A percentile compares a stretch with the other conserved stretches of the same genome.
phyloP scores from a whole-genome alignment of 1,284 basidiomycete genomes.

The Ceratobasidium sp. region DNA sequence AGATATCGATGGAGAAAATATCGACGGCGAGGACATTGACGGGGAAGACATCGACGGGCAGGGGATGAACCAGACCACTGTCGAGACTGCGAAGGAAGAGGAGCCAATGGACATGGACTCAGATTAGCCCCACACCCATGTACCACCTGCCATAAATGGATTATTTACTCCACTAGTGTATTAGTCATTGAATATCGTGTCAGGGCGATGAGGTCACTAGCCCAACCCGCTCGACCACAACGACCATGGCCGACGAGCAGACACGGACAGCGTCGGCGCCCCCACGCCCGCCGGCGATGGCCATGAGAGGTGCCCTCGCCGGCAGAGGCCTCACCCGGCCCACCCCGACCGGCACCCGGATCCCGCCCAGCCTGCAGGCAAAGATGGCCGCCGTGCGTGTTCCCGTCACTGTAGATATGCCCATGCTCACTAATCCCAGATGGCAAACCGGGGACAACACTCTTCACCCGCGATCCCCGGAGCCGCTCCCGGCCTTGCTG shows the following conservation, averaged over 20 bases:
- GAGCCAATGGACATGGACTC: constrained; percentile 34
- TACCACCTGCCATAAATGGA: constrained; percentile 20
- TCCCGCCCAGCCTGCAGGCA: constrained; percentile 91
- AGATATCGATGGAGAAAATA: constrained; percentile 67
- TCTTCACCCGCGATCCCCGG: constrained; percentile 53
- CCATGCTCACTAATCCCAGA: constrained; percentile 58
- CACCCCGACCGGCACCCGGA: constrained; percentile 66
- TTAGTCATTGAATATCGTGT: not conserved
- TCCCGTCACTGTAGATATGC: constrained; percentile 23
- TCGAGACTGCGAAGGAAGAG: constrained; percentile 7
- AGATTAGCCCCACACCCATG: constrained; percentile 6
- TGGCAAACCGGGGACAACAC: constrained; percentile 67
- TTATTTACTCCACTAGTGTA: not conserved
- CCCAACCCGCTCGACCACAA: constrained; percentile 20
- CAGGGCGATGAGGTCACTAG: constrained; percentile 26
- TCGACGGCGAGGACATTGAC: constrained; percentile 65
- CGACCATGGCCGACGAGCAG: constrained; percentile 42
- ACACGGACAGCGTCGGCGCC: constrained; percentile 25
- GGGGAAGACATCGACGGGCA: constrained; percentile 60
- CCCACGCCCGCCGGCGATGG: not conserved
- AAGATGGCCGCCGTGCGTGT: constrained; percentile 88
- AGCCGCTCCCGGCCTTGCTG: constrained; percentile 59
- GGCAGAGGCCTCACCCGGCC: constrained; percentile 14
- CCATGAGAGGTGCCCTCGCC: not conserved
- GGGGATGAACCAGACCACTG: constrained; percentile 45